phyloP scores from a whole-genome alignment of 306 rosid genomes.

The Acacia crassicarpa region DNA sequence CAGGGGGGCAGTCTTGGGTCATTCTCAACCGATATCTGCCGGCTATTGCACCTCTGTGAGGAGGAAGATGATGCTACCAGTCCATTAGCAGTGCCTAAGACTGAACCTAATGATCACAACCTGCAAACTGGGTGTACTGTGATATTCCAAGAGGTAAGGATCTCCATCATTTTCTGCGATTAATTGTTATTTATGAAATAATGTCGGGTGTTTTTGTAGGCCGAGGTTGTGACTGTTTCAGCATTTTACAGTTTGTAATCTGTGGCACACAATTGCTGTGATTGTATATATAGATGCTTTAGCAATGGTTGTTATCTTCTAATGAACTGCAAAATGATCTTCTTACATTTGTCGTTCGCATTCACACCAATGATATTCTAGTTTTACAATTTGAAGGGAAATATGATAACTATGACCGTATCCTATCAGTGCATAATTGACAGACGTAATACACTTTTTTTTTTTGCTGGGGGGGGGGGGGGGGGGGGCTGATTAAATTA shows the following conservation, averaged over 20 bases:
- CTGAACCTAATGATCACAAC: conserved; percentile 68
- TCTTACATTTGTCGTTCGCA: not conserved
- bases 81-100: conserved; percentile 76
- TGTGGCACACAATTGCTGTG: not conserved
- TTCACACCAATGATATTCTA: not conserved
- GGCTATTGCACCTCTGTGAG: conserved; percentile 74
- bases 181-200: not conserved
- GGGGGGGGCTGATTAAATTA: not conserved
- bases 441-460: not conserved
- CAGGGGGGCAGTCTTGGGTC: conserved; percentile 86
- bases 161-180: conserved; percentile 15
- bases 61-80: conserved; percentile 95
- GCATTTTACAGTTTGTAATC: not conserved
- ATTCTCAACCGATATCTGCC: conserved; percentile 78
- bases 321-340: not conserved
- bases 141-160: conserved; percentile 53
- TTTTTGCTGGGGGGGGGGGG: not conserved
- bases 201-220: not conserved
- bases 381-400: not conserved
- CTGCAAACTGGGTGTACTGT: conserved; percentile 54
- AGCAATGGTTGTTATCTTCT: conserved; percentile 9
- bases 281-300: not conserved
- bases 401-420: not conserved
- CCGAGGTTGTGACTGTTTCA: conserved; percentile 6
- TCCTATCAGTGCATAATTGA: not conserved